Percentiles rank a stretch among this genome's conserved stretches.
Conservation (phyloP, 2,329 filamentous ascomycete genomes). For the Cercospora janseana region DNA sequence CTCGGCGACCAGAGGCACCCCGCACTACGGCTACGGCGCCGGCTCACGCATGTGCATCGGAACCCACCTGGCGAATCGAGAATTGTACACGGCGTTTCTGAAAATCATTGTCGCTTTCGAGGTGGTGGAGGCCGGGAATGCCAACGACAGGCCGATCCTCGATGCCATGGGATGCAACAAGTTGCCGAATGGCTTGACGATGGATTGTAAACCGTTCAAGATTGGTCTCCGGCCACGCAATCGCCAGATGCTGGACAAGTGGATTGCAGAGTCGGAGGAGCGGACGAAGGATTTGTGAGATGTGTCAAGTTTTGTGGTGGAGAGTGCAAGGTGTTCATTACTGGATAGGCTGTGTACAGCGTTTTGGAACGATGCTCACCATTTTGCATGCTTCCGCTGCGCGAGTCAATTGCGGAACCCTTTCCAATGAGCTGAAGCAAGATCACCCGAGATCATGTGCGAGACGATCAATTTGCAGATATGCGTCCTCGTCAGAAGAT, state of each 20-base stretch:
- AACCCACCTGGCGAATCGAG: constrained; percentile 41
- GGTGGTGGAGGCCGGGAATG: constrained; percentile 43
- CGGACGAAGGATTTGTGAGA: constrained; percentile 37
- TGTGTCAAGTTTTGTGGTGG: background rate
- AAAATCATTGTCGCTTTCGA: constrained; percentile 50
- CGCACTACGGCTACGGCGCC: constrained; percentile 51
- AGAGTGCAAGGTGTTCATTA: background rate
- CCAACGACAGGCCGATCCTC: constrained; percentile 44
- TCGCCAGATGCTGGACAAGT: constrained; percentile 43
- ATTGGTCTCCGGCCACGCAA: constrained; percentile 49
- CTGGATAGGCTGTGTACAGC: background rate
- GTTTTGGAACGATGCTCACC: background rate
- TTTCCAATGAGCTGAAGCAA: too few species aligned
- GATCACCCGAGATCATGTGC: too few species aligned
- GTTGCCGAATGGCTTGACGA: constrained; percentile 48
- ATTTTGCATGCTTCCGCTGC: too few species aligned
- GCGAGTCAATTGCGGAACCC: too few species aligned
- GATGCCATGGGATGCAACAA: constrained; percentile 49
- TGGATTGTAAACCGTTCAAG: constrained; percentile 54
- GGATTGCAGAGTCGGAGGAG: constrained; percentile 50
- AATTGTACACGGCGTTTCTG: constrained; percentile 49
- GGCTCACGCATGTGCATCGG: constrained; percentile 45
- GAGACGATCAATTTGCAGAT: too few species aligned
- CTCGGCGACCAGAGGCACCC: constrained; percentile 42
- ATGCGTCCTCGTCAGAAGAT: too few species aligned